These are phyloP conservation scores for Rhizodiscina lignyota DNA, from an alignment of 495 filamentous ascomycete species.

Conservation along the genomic window DNA sequence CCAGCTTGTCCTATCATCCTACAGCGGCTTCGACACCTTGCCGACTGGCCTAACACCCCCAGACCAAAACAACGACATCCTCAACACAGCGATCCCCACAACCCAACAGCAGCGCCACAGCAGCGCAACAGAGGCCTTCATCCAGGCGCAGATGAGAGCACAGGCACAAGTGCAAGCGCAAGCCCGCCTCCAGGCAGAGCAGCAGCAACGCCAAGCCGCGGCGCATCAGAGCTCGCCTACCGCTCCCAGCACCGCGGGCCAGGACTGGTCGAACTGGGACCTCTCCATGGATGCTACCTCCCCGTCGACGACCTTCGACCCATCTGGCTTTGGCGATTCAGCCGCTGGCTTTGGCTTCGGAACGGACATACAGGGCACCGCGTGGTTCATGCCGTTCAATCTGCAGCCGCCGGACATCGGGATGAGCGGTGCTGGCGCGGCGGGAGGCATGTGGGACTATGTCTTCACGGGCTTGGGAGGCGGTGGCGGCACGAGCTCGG, in stretches of 20 bases:
- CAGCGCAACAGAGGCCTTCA: no score
- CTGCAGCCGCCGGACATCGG: conserved; percentile 58
- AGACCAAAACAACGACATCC: no score
- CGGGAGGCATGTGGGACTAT: no score
- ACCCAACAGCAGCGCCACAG: no score
- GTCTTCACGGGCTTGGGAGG: not conserved
- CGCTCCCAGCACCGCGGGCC: not conserved
- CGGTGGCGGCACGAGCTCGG: no score
- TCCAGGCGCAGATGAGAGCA: no score
- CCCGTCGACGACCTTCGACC: not conserved
- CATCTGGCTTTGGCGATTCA: not conserved
- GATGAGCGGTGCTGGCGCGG: no score
- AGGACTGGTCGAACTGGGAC: conserved; percentile 3
- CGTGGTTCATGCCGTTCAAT: conserved; percentile 95
- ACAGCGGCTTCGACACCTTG: no score
- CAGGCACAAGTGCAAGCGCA: no score
- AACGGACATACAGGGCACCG: conserved; percentile 38
- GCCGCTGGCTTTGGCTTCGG: conserved; percentile 6
- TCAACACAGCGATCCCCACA: no score
- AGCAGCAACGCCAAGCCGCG: not conserved
- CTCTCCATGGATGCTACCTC: conserved; percentile 2
- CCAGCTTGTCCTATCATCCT: no score
- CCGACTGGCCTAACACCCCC: no score
- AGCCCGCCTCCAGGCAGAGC: not conserved
- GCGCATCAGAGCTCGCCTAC: not conserved